phyloP scores from a whole-genome alignment of 805 yeast genomes.

The Millerago galiae region DNA sequence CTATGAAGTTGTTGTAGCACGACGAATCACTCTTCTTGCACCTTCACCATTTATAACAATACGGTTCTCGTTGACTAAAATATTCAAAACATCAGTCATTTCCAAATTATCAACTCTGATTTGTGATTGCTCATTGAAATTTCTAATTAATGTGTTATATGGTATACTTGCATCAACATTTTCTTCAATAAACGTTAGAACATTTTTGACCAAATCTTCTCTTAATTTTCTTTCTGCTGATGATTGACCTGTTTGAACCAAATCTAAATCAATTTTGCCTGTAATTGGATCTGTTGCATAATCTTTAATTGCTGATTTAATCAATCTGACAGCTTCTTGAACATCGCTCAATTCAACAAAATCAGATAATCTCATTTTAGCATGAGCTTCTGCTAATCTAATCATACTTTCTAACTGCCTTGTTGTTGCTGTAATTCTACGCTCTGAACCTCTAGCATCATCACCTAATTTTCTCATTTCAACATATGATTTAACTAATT shows the following conservation, averaged over 20 bases:
- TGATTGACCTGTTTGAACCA: slow-evolving; percentile 94
- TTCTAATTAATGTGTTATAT: slow-evolving; percentile 52
- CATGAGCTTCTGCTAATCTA: slow-evolving; percentile 92
- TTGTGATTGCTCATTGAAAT: slow-evolving; percentile 59
- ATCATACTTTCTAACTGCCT: slow-evolving; percentile 96
- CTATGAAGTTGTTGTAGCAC: slow-evolving; percentile 1
- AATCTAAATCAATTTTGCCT: slow-evolving; percentile 95
- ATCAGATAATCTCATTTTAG: slow-evolving; percentile 81
- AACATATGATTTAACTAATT: slow-evolving; percentile 81
- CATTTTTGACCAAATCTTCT: slow-evolving; percentile 62
- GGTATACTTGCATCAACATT: slow-evolving; percentile 40
- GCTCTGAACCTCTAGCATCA: slow-evolving; percentile 77
- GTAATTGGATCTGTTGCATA: slow-evolving; percentile 98
- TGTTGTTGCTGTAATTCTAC: slow-evolving; percentile 95
- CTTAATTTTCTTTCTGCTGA: slow-evolving; percentile 74
- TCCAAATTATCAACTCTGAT: slow-evolving; percentile 66
- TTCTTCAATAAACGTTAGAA: slow-evolving; percentile 48
- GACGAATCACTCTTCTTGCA: slow-evolving; percentile 50
- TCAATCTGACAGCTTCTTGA: slow-evolving; percentile 86
- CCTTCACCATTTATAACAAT: slow-evolving; percentile 68
- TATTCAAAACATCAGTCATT: slow-evolving; percentile 57
- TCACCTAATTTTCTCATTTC: slow-evolving; percentile 94
- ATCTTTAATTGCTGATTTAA: slow-evolving; percentile 90
- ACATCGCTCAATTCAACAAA: slow-evolving; percentile 77
- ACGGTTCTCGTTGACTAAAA: slow-evolving; percentile 67